Base-by-base conservation (phyloP, 805 yeast genomes). In the Pichia occidentalis region DNA sequence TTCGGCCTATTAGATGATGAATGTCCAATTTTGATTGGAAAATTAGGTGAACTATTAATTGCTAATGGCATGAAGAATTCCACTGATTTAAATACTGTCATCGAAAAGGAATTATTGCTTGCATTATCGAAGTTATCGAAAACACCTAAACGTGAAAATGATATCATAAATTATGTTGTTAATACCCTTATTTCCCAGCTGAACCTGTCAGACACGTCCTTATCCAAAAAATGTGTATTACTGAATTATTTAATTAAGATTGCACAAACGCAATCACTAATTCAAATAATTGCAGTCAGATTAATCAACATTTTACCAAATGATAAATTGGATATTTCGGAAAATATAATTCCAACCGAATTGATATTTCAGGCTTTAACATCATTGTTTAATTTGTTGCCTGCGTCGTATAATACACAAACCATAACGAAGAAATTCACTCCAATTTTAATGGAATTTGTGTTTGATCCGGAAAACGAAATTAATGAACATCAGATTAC, bases 1-100 rank as follows among this genome's bases (percentile, higher is more conserved):
- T 21, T 26, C 32, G 61, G 60, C 1, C 78, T 74, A 46, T 59
- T 86, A 10, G 35, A 32, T 26, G 42, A 45, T 7, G 46, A 45
- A 37, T 30, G 32, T 10, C 21, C 36, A 1, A 13, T 43, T 7
- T 59, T 84, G 36, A 63, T 84, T 24, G 32, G 26, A 9, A 35
- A 35, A 26, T 21, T 40, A 7, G 29, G 34, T n/a, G 39, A 40
- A n/a, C n/a, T 35, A 10, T 35, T 40, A 12, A 22, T 35, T 13
- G 36, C 22, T 12, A 40, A 40, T 35, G 25, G 30, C 4, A 27
- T 40, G 11, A 31, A 31, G 7, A n/a, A 32, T 17, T 3, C 21
- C 19, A 35, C 24, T 16, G 36, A 31, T 28, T 31, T 40, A 6
- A 40, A 40, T 32, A 22, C 13, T 13, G 36, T 40, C 5, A 35